These are phyloP conservation scores for Lomentospora prolificans DNA, from an alignment of 2,329 filamentous ascomycete species.

Conservation along the genomic window DNA sequence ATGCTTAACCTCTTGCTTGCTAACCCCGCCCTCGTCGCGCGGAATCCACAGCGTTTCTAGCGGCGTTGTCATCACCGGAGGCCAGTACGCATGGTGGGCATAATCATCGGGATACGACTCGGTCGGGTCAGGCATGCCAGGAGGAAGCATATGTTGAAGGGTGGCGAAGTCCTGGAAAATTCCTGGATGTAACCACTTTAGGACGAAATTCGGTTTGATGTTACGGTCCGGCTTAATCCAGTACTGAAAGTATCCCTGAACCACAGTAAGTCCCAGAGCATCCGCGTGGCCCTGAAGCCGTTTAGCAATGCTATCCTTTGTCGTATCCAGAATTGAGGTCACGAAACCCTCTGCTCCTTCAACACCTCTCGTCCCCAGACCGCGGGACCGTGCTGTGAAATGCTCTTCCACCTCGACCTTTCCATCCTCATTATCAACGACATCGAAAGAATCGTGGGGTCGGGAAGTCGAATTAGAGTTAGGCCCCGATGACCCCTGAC, in stretches of 20 bases:
- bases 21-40: conserved; percentile 58
- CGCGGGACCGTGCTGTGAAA: conserved; percentile 19
- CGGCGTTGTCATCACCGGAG: conserved; percentile 54
- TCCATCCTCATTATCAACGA: conserved; percentile 15
- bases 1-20: conserved; percentile 59
- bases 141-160: conserved; percentile 20
- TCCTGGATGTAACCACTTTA: conserved; percentile 69
- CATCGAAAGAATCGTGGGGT: conserved; percentile 9
- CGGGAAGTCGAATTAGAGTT: conserved; percentile 8
- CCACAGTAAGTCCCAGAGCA: conserved; percentile 18
- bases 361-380: conserved; percentile 12
- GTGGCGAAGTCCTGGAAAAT: conserved; percentile 62
- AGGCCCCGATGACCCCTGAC: neutral
- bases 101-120: conserved; percentile 45
- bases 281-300: conserved; percentile 20
- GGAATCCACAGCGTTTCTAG: conserved; percentile 68
- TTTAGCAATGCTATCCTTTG: conserved; percentile 26
- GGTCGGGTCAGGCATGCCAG: conserved; percentile 16
- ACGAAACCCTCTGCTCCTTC: conserved; percentile 28
- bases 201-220: conserved; percentile 38
- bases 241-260: conserved; percentile 18
- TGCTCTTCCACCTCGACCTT: conserved; percentile 11
- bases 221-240: conserved; percentile 18
- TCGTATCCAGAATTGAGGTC: conserved; percentile 21
- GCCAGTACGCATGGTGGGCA: conserved; percentile 56